Conservation (phyloP, 2,329 filamentous ascomycete genomes). For the Cryphonectria carpinicola region DNA sequence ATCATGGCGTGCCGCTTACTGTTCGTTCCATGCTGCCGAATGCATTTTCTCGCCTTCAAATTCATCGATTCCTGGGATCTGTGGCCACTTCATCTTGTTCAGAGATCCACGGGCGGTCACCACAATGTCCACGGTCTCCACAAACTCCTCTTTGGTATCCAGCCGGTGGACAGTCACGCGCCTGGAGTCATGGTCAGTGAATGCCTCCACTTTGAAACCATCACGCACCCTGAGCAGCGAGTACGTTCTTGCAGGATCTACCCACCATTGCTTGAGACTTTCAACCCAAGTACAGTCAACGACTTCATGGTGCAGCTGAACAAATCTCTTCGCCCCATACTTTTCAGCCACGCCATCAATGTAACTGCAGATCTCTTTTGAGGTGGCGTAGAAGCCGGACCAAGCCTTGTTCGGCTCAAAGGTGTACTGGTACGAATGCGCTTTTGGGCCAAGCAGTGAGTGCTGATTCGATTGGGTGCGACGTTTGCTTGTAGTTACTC, state of each 20-base stretch:
- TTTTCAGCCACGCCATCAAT: constrained; percentile 39
- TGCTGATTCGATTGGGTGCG: neutral
- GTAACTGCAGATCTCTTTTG: constrained; percentile 34
- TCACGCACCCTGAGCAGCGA: neutral
- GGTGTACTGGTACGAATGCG: constrained; percentile 19
- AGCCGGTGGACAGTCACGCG: neutral
- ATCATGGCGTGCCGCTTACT: constrained; percentile 10
- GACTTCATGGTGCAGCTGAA: constrained; percentile 49
- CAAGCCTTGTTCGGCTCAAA: constrained; percentile 21
- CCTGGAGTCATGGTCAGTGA: neutral
- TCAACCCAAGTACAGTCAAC: constrained; percentile 47
- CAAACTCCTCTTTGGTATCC: constrained; percentile 10
- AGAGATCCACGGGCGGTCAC: constrained; percentile 16
- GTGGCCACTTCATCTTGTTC: constrained; percentile 31
- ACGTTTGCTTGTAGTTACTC: neutral
- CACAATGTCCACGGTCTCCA: constrained; percentile 16
- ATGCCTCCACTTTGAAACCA: neutral
- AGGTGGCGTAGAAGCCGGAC: constrained; percentile 33
- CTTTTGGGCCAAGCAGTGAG: neutral
- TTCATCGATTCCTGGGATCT: constrained; percentile 38
- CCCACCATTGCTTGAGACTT: neutral
- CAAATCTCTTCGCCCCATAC: constrained; percentile 44
- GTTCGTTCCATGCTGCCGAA: constrained; percentile 34
- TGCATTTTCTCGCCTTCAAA: constrained; percentile 38
- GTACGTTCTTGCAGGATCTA: neutral